Percentiles rank a stretch among this genome's conserved stretches.
Evolutionary conservation across 768 basidiomycete genomes (phyloP).

Genomic region (Leccinum fibrillosum): DNA sequence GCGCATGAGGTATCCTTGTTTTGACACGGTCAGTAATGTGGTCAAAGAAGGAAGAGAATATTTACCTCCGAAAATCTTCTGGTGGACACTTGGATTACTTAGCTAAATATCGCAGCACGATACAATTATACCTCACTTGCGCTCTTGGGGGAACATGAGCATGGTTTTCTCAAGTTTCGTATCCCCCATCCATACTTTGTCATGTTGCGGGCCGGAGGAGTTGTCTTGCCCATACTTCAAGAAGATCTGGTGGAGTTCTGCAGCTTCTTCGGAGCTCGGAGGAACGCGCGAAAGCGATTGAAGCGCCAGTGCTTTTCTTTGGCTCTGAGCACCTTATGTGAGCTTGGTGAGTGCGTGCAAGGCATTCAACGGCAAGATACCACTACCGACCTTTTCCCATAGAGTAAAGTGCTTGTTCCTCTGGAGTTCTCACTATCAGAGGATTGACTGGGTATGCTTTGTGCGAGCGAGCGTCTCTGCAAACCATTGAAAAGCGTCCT

Average conservation of each 20-base stretch:
- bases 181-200: conserved; percentile 73
- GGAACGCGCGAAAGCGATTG: conserved; percentile 70
- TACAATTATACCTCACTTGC: conserved; percentile 55
- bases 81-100: conserved; percentile 54
- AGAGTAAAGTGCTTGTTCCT: conserved; percentile 58
- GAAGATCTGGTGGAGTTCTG: conserved; percentile 65
- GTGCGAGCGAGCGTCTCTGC: conserved; percentile 65
- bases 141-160: conserved; percentile 84
- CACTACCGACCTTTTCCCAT: conserved; percentile 62
- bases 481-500: conserved; percentile 95
- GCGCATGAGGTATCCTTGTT: conserved; percentile 52
- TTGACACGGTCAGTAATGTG: background rate
- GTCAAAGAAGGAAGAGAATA: background rate
- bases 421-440: conserved; percentile 53
- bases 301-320: conserved; percentile 50
- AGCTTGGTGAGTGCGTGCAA: background rate
- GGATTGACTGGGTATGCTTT: conserved; percentile 63
- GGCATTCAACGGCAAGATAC: background rate
- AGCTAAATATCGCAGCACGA: background rate
- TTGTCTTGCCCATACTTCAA: conserved; percentile 53
- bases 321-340: conserved; percentile 53
- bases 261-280: conserved; percentile 67
- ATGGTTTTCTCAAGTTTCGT: conserved; percentile 65
- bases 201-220: conserved; percentile 23
- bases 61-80: conserved; percentile 78